Evolutionary conservation across 306 rosid species (phyloP), one percentile per base, ranked within the genome.

Genomic region (Rosa multiflora): DNA sequence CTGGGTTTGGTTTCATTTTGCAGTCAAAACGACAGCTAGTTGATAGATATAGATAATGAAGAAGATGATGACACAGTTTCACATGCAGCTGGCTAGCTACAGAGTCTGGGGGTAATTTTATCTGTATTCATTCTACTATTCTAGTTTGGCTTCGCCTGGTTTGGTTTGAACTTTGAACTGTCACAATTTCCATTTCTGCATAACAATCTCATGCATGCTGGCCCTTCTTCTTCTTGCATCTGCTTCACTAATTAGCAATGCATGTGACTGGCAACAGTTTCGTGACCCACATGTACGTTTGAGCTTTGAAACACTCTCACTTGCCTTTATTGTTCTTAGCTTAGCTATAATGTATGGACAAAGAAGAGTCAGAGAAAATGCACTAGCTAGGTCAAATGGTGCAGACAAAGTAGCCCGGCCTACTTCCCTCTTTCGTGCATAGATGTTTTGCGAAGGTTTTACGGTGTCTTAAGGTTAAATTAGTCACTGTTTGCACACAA

Each of bases 1-100:
- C 48, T 39, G n/a, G 72, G 29, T 40, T 40, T 67, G 48, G 72
- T 67, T 67, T 39, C 29, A 20, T 67, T 32, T 18, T 67, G 72
- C 72, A 67, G 72, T 42, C 13, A 40, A 20, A 40, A 67, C 49
- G 72, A 42, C 72, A 67, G 72, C 49, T 67, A 39, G 72, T 67
- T 37, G 70, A 35, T 66, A 37, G 23, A 63, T 63, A 62, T 32
- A 29, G 2, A 66, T 64, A 63, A 12, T 6, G 43, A 63, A 59
- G 70, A 66, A 15, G 70, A 66, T 15, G 23, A 66, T 66, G 46
- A 37, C 70, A 66, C 70, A 17, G 46, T 35, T 66, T 66, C 46
- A 37, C 70, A 66, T 66, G 69, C 2, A 32, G 29, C 35, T 32
- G 13, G 29, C 37, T 32, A 32, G 37, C 37, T 32, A n/a, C 26